Base-by-base conservation (phyloP, 2,329 filamentous ascomycete species). In the Coleophoma eucalyptorum region DNA sequence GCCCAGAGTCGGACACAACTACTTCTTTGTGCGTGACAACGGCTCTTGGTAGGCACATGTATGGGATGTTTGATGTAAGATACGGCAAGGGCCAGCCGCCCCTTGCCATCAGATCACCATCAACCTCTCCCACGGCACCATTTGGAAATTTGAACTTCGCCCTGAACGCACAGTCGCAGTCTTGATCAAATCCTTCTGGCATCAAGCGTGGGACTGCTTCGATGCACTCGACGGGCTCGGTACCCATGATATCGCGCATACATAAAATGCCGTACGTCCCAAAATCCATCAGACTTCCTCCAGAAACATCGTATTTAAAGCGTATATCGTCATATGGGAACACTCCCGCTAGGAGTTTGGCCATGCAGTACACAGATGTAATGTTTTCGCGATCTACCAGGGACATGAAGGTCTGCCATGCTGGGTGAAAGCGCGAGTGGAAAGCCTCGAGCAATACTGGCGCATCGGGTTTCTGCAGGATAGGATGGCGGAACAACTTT, bases 401-500 rank as follows among this genome's bases (percentile, higher is more conserved):
- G 1, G 62, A 52, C 49, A 74, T 52, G 58, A 79, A 78, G 2
- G 57, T 59, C 19, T 68, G 62, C 68, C 72, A 77, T 2, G 70
- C 67, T 0, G 78, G 78, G 53, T 78, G 72, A 58, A 81, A 81
- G 21, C 69, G 66, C 52, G 69, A 69, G 57, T 81, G 78, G 51
- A 76, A 74, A 3, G 78, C 78, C 62, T 83, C 79, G 3, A 82
- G 68, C 2, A 79, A 62, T 1, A 81, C 67, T 0, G 74, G 77
- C 0, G 69, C 67, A 15, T 63, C 58, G 1, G 66, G 61, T 0
- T 59, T 46, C 26, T 54, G 52, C 42, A 74, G 57, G 13, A 68
- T 52, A 0, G 69, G 67, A 18, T 66, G 64, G 31, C 58, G 63
- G 59, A 80, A 79, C 15, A 81, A 67, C 0, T 57, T 54, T 16